Conservation (phyloP, 2,329 filamentous ascomycete species). For the Saccharata proteae region DNA sequence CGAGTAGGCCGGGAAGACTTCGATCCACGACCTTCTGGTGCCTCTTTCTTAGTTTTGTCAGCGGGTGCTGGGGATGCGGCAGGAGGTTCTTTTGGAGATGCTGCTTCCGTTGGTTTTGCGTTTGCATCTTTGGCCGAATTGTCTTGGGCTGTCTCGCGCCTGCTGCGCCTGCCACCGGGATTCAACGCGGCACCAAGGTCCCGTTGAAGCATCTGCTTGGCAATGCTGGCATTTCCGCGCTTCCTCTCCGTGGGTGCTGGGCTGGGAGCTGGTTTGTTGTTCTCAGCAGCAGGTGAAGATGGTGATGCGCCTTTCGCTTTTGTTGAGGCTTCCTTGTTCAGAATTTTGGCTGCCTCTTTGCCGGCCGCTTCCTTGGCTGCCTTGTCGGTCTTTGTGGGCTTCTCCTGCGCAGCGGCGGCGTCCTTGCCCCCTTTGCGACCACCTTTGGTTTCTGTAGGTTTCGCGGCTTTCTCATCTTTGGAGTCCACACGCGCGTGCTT, state of each 20-base stretch:
- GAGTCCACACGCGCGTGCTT: slow-evolving; percentile 47
- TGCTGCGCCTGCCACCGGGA: slow-evolving; percentile 29
- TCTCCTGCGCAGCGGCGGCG: slow-evolving; percentile 21
- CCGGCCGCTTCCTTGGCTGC: slow-evolving; percentile 44
- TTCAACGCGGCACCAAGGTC: slow-evolving; percentile 45
- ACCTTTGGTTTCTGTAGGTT: slow-evolving; percentile 28
- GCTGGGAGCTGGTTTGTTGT: slow-evolving; percentile 12
- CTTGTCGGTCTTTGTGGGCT: slow-evolving; percentile 24
- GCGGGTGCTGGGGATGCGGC: slow-evolving; percentile 5
- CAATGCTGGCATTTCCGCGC: slow-evolving; percentile 40
- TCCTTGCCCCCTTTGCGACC: slow-evolving; percentile 23
- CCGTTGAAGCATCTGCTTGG: slow-evolving; percentile 48
- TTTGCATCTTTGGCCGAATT: slow-evolving; percentile 13
- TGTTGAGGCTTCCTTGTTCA: slow-evolving; percentile 36
- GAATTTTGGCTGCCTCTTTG: slow-evolving; percentile 47
- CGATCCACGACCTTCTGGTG: slow-evolving; percentile 18
- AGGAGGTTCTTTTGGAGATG: slow-evolving; percentile 15
- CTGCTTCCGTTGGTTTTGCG: slow-evolving; percentile 16
- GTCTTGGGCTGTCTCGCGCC: slow-evolving; percentile 9
- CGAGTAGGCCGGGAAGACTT: slow-evolving; percentile 25
- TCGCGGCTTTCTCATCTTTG: slow-evolving; percentile 47
- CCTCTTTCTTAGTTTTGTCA: background rate
- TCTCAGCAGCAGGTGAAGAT: slow-evolving; percentile 13
- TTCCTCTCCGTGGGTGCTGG: slow-evolving; percentile 34
- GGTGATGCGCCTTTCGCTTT: too few species aligned